Conservation (phyloP, 2,329 filamentous ascomycete genomes). For the Lithohypha guttulata region DNA sequence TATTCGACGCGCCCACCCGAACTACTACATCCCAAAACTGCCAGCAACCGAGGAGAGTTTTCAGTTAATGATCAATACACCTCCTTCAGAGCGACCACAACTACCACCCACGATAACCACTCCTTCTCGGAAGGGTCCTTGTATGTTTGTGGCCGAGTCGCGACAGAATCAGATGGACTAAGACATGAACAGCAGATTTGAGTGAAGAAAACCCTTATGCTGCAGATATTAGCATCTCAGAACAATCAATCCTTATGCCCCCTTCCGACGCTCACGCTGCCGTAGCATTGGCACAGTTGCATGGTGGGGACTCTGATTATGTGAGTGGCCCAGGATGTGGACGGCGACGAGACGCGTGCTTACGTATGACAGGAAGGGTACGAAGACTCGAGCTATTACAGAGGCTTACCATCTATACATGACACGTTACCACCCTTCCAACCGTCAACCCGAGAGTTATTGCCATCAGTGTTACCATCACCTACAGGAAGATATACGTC, state of each 20-base stretch:
- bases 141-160: constrained; percentile 15
- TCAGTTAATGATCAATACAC: constrained; percentile 85
- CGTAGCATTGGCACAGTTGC: constrained; percentile 75
- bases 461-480: constrained; percentile 67
- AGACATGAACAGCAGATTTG: constrained; percentile 38
- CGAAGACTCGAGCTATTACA: constrained; percentile 57
- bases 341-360: background rate
- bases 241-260: constrained; percentile 54
- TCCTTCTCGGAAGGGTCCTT: constrained; percentile 17
- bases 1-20: constrained; percentile 90
- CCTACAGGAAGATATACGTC: constrained; percentile 83
- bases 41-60: constrained; percentile 98
- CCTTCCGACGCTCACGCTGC: constrained; percentile 66
- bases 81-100: constrained; percentile 61
- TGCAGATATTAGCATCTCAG: constrained; percentile 56
- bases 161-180: constrained; percentile 14
- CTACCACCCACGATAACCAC: constrained; percentile 29
- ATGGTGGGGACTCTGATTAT: constrained; percentile 69
- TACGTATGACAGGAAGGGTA: constrained; percentile 49
- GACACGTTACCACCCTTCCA: constrained; percentile 59
- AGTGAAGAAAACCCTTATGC: constrained; percentile 57
- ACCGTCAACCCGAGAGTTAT: constrained; percentile 55
- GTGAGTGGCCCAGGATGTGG: constrained; percentile 39
- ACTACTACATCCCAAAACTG: constrained; percentile 95
- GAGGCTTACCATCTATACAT: constrained; percentile 58